phyloP scores from a whole-genome alignment of 2,329 filamentous ascomycete species.

The Plectosphaerella cucumerina region DNA sequence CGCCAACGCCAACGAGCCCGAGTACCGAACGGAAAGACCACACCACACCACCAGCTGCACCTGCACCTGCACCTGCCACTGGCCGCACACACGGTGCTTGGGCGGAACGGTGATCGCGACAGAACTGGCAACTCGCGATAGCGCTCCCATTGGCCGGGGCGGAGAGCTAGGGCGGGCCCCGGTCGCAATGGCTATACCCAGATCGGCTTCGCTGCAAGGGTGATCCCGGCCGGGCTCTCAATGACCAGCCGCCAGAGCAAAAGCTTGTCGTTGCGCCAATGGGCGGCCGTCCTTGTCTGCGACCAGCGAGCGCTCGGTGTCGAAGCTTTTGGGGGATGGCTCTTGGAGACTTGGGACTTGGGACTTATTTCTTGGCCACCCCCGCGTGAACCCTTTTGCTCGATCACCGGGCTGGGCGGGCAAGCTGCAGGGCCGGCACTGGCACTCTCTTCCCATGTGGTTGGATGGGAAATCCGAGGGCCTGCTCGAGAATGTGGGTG shows the following conservation, averaged over 20 bases:
- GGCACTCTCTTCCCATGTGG: no score
- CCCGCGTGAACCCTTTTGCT: neutral
- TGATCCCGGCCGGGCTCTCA: neutral
- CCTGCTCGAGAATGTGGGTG: no score
- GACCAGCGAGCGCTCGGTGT: neutral
- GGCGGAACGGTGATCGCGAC: neutral
- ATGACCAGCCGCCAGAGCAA: neutral
- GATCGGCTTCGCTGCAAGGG: neutral
- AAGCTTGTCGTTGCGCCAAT: neutral
- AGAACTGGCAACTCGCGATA: no score
- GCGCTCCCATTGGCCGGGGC: neutral
- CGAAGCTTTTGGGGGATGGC: neutral
- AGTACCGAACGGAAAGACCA: neutral
- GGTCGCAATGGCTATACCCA: neutral
- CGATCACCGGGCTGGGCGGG: no score
- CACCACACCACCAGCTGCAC: slow-evolving; percentile 4
- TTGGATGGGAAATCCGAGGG: no score
- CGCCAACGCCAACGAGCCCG: no score
- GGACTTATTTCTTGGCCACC: neutral
- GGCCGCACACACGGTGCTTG: neutral
- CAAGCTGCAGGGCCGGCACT: no score
- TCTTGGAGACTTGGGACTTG: neutral
- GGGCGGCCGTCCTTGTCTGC: neutral
- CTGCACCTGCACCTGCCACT: slow-evolving; percentile 7
- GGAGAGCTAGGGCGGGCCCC: neutral